A percentile compares a stretch with the other conserved stretches of the same genome.
Evolutionary conservation across 768 basidiomycete species (phyloP).

Genomic region (Mycena latifolia): DNA sequence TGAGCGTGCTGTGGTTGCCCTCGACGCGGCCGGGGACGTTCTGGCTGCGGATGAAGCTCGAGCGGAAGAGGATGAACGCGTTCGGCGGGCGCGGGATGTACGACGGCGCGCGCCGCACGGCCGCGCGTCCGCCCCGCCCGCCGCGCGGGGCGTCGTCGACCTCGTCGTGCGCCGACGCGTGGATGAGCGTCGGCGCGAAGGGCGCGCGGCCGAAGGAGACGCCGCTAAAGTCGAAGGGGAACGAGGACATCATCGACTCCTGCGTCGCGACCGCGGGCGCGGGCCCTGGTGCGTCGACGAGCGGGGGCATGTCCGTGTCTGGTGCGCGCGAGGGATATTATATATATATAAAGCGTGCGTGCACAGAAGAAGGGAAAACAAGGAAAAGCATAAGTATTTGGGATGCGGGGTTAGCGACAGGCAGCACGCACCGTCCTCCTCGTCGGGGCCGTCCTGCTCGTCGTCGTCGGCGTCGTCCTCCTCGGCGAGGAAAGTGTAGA

Average conservation of each 20-base stretch:
- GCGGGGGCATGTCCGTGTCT: conserved; percentile 36
- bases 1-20: conserved; percentile 82
- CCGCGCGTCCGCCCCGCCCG: neutral
- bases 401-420: too few species aligned
- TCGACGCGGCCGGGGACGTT: conserved; percentile 83
- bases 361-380: neutral
- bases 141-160: too few species aligned
- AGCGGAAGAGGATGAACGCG: conserved; percentile 89
- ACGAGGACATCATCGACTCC: conserved; percentile 34
- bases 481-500: conserved; percentile 35
- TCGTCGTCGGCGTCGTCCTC: conserved; percentile 30
- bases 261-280: conserved; percentile 10
- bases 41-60: conserved; percentile 80
- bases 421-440: conserved; percentile 22
- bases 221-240: conserved; percentile 32
- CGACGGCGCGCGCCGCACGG: conserved; percentile 18
- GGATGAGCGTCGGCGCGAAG: conserved; percentile 6
- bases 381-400: too few species aligned
- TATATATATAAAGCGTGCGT: too few species aligned
- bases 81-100: conserved; percentile 89
- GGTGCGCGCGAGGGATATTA: too few species aligned
- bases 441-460: conserved; percentile 8
- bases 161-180: neutral
- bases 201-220: conserved; percentile 11
- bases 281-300: conserved; percentile 23